Base-by-base conservation (phyloP, 2,329 filamentous ascomycete species). In the Capronia coronata region DNA sequence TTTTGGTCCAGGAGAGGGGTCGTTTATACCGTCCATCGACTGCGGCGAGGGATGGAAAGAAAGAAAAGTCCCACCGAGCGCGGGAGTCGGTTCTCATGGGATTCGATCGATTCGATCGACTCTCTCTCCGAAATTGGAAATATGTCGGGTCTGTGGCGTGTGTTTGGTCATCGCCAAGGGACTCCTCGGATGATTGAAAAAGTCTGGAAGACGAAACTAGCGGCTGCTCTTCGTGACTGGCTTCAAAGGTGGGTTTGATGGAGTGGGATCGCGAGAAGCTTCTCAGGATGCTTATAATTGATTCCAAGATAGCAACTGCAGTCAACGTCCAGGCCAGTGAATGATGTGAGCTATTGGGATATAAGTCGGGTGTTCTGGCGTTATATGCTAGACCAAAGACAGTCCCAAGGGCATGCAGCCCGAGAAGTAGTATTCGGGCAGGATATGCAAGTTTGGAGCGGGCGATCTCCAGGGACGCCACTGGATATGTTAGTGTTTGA, bases 331-430 rank as follows among this genome's bases (percentile, higher is more conserved):
- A 51, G 9, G 11, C 43, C 38, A 51, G 16, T 2, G 14, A 9
- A 30, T 35, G 41, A 40, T 52, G 45, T 45, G 40, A 30, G 32
- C 14, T 44, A 8, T 39, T 32, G 21, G 19, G 49, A 49, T 48
- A 48, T 32, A 52, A 34, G 32, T 44, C 35, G 7, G 49, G 45
- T n/a, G 44, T 52, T 25, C 37, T 49, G 32, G 23, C 21, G 11
- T 48, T 49, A 19, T 48, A 52, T 32, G 35, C 46, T 11, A 44
- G 21, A 25, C 49, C 45, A 41, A 52, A 41, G 25, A 48, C 22
- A 4, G 32, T 45, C 8, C 49, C 45, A 2, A 44, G 14, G 19
- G 21, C 49, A 14, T 48, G 27, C 46, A 52, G 22, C 2, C 41
- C 34, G 13, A 48, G 19, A 29, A 52, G 25, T 9, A 46, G 2